Percentiles rank a stretch among this genome's conserved stretches.
Conservation (phyloP, 2,329 filamentous ascomycete genomes). For the Alternaria arborescens region DNA sequence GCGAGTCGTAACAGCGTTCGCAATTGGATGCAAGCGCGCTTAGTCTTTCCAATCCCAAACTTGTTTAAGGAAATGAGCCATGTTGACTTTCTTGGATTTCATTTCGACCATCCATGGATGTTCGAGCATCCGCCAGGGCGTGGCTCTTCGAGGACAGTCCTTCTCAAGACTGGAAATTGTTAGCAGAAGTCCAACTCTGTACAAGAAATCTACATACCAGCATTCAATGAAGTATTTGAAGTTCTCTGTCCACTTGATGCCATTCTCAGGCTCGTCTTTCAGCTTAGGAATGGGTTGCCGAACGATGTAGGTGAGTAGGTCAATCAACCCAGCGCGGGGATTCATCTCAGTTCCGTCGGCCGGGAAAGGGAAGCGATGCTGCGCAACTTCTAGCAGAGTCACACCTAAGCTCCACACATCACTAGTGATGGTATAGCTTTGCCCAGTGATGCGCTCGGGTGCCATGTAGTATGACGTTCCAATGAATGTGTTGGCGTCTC, state of each 20-base stretch:
- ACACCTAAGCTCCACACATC: constrained; percentile 99
- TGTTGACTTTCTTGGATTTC: constrained; percentile 95
- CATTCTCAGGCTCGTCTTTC: constrained; percentile 90
- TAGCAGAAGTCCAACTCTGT: constrained; percentile 26
- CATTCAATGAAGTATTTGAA: constrained; percentile 99
- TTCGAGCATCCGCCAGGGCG: constrained; percentile 98
- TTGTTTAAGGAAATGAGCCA: constrained; percentile 90
- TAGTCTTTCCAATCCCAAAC: constrained; percentile 96
- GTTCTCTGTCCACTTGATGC: constrained; percentile 93
- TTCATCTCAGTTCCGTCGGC: constrained; percentile 97
- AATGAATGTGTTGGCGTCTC: constrained; percentile 98
- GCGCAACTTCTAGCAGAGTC: constrained; percentile 97
- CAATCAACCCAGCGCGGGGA: constrained; percentile 89
- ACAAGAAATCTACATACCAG: constrained; percentile 72
- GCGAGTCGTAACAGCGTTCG: constrained; percentile 1
- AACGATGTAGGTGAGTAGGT: constrained; percentile 96
- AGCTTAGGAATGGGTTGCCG: constrained; percentile 93
- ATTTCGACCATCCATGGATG: constrained; percentile 99
- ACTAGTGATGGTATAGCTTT: constrained; percentile 97
- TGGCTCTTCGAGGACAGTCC: constrained; percentile 83
- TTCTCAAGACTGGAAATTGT: constrained; percentile 80
- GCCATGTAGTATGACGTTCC: constrained; percentile 99
- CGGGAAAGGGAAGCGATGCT: constrained; percentile 97
- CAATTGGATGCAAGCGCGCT: constrained; percentile 6
- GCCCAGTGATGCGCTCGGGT: constrained; percentile 94